Conservation (phyloP, 139 green algal species). For the Chlorella sp. region DNA sequence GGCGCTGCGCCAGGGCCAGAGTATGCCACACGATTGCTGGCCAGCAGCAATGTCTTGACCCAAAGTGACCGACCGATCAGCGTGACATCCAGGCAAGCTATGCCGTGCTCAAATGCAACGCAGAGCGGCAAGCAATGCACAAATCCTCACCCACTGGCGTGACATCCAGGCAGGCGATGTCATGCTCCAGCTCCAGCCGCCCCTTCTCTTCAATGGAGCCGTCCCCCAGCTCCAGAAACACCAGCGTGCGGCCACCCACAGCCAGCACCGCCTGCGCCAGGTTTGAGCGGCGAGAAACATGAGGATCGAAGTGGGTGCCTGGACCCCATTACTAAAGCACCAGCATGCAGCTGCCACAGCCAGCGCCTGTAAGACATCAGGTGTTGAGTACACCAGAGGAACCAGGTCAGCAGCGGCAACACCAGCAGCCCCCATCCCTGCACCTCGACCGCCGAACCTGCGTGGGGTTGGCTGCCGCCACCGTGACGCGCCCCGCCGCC, state of each 20-base stretch:
- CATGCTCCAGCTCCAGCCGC: conserved; percentile 65
- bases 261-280: conserved; percentile 80
- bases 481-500: conserved; percentile 68
- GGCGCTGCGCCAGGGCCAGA: no score
- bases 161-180: conserved; percentile 95
- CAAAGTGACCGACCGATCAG: conserved; percentile 53
- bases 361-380: no score
- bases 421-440: no score
- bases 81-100: conserved; percentile 93
- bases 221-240: conserved; percentile 75
- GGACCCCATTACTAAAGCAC: no score
- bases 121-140: not conserved
- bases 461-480: conserved; percentile 77
- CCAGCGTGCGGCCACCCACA: conserved; percentile 70
- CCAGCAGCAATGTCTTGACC: not conserved
- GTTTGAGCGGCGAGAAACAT: no score
- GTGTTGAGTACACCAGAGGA: no score
- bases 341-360: no score
- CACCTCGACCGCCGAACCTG: no score
- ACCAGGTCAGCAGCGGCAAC: no score
- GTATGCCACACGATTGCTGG: no score
- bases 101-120: conserved; percentile 54
- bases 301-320: no score
- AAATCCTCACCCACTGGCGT: conserved; percentile 65
- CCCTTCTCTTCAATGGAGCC: conserved; percentile 62